Evolutionary conservation across 2,329 filamentous ascomycete species (phyloP).

Genomic region (Leptoxyphium fumago): DNA sequence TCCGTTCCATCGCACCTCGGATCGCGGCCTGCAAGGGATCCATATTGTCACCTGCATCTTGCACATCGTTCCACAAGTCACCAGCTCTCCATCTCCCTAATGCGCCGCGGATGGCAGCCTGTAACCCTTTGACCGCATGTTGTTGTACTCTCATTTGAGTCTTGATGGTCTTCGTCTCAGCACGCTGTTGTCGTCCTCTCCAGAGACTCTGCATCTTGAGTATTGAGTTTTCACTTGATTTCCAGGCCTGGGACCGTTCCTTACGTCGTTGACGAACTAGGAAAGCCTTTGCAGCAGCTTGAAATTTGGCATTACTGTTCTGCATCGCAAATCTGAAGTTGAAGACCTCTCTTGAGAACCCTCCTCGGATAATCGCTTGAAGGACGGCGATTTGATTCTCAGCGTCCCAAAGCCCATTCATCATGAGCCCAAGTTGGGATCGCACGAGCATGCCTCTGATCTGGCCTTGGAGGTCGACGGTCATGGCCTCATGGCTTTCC

Average conservation of each 20-base stretch:
- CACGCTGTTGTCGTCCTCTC: constrained; percentile 45
- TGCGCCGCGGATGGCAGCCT: constrained; percentile 33
- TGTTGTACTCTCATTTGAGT: constrained; percentile 29
- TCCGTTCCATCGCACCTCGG: constrained; percentile 60
- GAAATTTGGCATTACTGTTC: constrained; percentile 62
- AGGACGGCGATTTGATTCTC: constrained; percentile 68
- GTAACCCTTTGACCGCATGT: constrained; percentile 31
- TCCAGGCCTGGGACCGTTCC: constrained; percentile 52
- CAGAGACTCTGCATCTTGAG: constrained; percentile 70
- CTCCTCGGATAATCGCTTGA: constrained; percentile 75
- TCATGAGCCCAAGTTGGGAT: constrained; percentile 60
- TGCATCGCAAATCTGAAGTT: constrained; percentile 74
- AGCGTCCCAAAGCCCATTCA: constrained; percentile 80
- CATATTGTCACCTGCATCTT: constrained; percentile 21
- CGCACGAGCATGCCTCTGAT: constrained; percentile 67
- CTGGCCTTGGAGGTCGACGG: constrained; percentile 76
- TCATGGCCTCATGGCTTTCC: constrained; percentile 53
- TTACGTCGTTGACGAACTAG: constrained; percentile 51
- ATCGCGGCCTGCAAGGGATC: constrained; percentile 26
- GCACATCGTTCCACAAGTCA: constrained; percentile 29
- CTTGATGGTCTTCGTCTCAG: constrained; percentile 31
- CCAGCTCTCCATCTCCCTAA: constrained; percentile 40
- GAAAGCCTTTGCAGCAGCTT: constrained; percentile 65
- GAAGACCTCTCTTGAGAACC: constrained; percentile 71
- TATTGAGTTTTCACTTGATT: constrained; percentile 51